phyloP scores from a whole-genome alignment of 805 yeast species.

The Ogataea salicorniae region DNA sequence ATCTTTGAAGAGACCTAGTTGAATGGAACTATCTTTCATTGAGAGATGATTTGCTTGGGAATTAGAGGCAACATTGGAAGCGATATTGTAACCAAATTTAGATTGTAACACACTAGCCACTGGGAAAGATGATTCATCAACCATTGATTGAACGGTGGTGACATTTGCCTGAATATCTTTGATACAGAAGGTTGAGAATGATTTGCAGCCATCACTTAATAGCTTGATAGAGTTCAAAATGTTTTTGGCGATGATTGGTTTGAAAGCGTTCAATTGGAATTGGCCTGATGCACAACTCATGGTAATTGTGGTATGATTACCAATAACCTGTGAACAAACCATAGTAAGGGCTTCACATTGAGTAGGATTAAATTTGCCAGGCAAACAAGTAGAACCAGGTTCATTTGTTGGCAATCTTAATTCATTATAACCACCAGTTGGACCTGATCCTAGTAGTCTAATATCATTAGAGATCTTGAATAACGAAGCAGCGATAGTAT shows the following conservation, averaged over 20 bases:
- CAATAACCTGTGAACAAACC: slow-evolving; percentile 96
- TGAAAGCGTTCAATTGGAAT: slow-evolving; percentile 94
- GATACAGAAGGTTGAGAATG: slow-evolving; percentile 89
- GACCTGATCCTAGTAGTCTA: slow-evolving; percentile 95
- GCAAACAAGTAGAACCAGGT: slow-evolving; percentile 98
- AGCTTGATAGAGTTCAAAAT: slow-evolving; percentile 82
- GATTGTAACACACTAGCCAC: slow-evolving; percentile 96
- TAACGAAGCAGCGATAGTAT: slow-evolving; percentile 87
- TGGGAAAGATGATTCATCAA: slow-evolving; percentile 85
- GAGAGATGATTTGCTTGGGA: slow-evolving; percentile 96
- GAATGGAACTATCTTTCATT: slow-evolving; percentile 86
- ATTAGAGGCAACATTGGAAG: slow-evolving; percentile 94
- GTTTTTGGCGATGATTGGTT: slow-evolving; percentile 90
- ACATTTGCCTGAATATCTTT: slow-evolving; percentile 86
- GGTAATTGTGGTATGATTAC: slow-evolving; percentile 90
- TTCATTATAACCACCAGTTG: slow-evolving; percentile 98
- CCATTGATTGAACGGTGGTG: slow-evolving; percentile 73
- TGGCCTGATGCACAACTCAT: slow-evolving; percentile 98
- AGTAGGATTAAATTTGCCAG: slow-evolving; percentile 98
- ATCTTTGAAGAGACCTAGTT: slow-evolving; percentile 66
- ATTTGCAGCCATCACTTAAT: slow-evolving; percentile 79
- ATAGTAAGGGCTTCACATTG: slow-evolving; percentile 97
- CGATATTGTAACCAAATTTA: slow-evolving; percentile 93
- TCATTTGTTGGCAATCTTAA: slow-evolving; percentile 91
- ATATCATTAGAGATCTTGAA: slow-evolving; percentile 96